These are phyloP conservation scores for Fusarium ramigenum DNA, from an alignment of 2,329 filamentous ascomycete species.

Conservation along the genomic window DNA sequence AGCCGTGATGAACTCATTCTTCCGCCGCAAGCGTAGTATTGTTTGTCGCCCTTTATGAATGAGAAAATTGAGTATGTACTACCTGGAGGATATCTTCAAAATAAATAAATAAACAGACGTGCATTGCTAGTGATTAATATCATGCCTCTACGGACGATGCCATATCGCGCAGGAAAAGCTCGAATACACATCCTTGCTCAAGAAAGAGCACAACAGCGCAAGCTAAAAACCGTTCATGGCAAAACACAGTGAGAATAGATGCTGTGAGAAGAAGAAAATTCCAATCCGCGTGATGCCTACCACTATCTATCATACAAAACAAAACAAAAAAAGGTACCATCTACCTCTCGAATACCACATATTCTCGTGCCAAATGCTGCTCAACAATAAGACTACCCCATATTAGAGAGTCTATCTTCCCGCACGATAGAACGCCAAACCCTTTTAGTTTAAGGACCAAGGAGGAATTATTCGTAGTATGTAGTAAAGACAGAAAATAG, in stretches of 20 bases:
- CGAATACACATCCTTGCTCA: neutral
- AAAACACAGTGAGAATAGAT: neutral
- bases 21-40: slow-evolving; percentile 25
- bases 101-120: neutral
- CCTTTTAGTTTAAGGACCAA: slow-evolving; percentile 16
- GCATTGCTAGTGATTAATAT: neutral
- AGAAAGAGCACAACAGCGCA: neutral
- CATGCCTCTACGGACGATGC: neutral
- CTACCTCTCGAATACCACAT: slow-evolving; percentile 10
- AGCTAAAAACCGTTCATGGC: neutral
- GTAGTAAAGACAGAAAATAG: slow-evolving; percentile 6
- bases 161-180: neutral
- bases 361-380: neutral
- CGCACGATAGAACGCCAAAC: slow-evolving; percentile 32
- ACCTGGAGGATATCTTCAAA: neutral
- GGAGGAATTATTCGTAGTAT: slow-evolving; percentile 21
- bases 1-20: slow-evolving; percentile 38
- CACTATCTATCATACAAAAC: slow-evolving; percentile 32
- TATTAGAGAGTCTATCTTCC: slow-evolving; percentile 6
- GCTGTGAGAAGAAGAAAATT: slow-evolving; percentile 11
- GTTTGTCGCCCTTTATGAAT: neutral
- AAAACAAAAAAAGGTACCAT: slow-evolving; percentile 2
- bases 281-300: slow-evolving; percentile 9
- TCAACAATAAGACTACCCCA: neutral
- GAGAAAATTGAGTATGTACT: slow-evolving; percentile 1